phyloP scores from a whole-genome alignment of 2,329 filamentous ascomycete genomes.

The Fulvia fulva region DNA sequence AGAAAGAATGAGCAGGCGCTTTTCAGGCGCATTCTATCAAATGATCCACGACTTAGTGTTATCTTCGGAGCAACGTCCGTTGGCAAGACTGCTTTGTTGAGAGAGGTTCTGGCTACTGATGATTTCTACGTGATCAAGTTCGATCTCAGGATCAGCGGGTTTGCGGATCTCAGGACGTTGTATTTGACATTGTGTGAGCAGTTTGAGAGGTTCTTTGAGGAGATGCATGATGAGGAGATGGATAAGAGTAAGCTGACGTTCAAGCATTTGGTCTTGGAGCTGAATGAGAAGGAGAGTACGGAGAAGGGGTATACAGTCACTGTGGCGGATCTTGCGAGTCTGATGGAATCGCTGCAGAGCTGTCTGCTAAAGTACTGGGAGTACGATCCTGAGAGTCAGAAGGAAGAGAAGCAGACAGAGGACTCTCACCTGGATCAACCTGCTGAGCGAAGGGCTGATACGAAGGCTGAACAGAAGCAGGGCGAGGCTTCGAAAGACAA shows the following conservation, averaged over 20 bases:
- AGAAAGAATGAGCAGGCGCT: conserved; percentile 14
- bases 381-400: conserved; percentile 8
- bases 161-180: conserved; percentile 17
- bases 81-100: conserved; percentile 18
- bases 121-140: conserved; percentile 22
- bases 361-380: conserved; percentile 20
- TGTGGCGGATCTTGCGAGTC: conserved; percentile 16
- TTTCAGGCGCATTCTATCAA: conserved; percentile 12
- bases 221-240: conserved; percentile 21
- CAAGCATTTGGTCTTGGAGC: conserved; percentile 6
- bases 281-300: conserved; percentile 14
- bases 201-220: conserved; percentile 15
- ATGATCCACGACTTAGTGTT: conserved; percentile 17
- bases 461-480: neutral
- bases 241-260: conserved; percentile 18
- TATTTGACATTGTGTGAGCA: conserved; percentile 18
- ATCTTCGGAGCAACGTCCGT: conserved; percentile 20
- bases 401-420: neutral
- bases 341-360: conserved; percentile 20
- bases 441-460: neutral
- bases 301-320: conserved; percentile 14
- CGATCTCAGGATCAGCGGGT: conserved; percentile 17
- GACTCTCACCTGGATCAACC: neutral
- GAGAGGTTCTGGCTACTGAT: conserved; percentile 18
- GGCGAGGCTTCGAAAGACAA: neutral